Percentiles rank a stretch among this genome's conserved stretches.
These are phyloP conservation scores for Penicillium fimorum DNA, from an alignment of 495 filamentous ascomycete species.

Conservation along the genomic window DNA sequence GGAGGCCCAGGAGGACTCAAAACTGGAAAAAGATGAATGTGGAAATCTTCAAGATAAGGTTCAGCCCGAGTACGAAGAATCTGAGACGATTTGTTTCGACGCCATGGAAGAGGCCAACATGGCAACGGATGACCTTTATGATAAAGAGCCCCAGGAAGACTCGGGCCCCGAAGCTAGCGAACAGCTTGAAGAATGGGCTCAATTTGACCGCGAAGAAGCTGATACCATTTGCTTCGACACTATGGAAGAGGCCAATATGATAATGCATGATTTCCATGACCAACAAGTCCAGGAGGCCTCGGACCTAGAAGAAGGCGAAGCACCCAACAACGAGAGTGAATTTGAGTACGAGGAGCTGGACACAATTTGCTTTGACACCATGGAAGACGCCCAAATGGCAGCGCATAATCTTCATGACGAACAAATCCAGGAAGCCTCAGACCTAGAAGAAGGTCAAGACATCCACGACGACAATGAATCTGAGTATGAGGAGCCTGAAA, in stretches of 20 bases:
- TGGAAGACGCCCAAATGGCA: conserved; percentile 21
- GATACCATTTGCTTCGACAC: conserved; percentile 25
- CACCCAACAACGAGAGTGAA: conserved; percentile 12
- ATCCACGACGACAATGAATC: conserved; percentile 15
- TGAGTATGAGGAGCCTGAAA: conserved; percentile 25
- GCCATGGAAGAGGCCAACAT: conserved; percentile 23
- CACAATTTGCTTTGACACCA: conserved; percentile 24
- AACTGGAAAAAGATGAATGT: neutral
- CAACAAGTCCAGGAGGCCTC: conserved; percentile 2
- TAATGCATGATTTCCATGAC: conserved; percentile 5
- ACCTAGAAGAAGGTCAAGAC: neutral
- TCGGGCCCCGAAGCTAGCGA: neutral
- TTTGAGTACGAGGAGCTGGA: conserved; percentile 26
- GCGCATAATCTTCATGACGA: conserved; percentile 6
- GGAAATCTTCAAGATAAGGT: conserved; percentile 7
- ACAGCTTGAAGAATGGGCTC: conserved; percentile 13
- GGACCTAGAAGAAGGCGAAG: neutral
- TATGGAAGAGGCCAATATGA: conserved; percentile 21
- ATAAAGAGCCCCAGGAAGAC: neutral
- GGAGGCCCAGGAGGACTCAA: neutral
- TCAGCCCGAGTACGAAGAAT: conserved; percentile 24
- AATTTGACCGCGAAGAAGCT: conserved; percentile 21
- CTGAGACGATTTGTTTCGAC: conserved; percentile 27
- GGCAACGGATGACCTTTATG: conserved; percentile 6
- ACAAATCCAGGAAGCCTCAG: neutral